Conservation (phyloP, 306 rosid genomes). For the Alnus rubra region DNA sequence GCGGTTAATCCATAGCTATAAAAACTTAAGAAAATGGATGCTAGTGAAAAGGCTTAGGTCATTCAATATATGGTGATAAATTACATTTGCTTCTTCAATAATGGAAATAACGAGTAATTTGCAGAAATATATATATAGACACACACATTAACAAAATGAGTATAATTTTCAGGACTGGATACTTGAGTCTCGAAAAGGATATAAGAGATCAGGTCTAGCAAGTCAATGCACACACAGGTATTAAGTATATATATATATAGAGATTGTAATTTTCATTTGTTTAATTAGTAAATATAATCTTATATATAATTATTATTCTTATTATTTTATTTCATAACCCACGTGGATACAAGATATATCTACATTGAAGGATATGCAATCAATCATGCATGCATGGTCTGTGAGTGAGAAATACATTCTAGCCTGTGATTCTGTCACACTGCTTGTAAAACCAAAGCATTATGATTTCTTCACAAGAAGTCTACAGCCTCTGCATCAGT, state of each 20-base stretch:
- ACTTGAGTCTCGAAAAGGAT: constrained; percentile 36
- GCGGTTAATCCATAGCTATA: too few relatives aligned
- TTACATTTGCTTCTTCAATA: too few relatives aligned
- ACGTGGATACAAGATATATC: constrained; percentile 41
- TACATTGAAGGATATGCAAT: constrained; percentile 40
- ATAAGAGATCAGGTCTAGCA: constrained; percentile 36
- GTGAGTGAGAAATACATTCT: constrained; percentile 51
- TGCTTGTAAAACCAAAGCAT: constrained; percentile 27
- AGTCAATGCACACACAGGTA: constrained; percentile 49
- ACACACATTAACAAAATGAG: background rate
- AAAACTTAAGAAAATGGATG: too few relatives aligned
- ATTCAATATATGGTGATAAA: too few relatives aligned
- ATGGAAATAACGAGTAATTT: too few relatives aligned
- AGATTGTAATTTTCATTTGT: background rate
- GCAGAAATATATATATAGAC: too few relatives aligned
- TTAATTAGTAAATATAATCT: background rate
- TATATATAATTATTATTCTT: too few relatives aligned
- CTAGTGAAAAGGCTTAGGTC: too few relatives aligned
- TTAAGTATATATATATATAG: background rate
- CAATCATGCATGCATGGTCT: constrained; percentile 32
- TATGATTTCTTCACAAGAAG: constrained; percentile 48
- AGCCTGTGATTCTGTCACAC: constrained; percentile 41
- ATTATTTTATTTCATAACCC: background rate
- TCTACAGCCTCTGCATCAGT: constrained; percentile 36
- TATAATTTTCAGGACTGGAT: constrained; percentile 41